phyloP scores from a whole-genome alignment of 2,329 filamentous ascomycete genomes.

The Aspergillus pseudotamarii region DNA sequence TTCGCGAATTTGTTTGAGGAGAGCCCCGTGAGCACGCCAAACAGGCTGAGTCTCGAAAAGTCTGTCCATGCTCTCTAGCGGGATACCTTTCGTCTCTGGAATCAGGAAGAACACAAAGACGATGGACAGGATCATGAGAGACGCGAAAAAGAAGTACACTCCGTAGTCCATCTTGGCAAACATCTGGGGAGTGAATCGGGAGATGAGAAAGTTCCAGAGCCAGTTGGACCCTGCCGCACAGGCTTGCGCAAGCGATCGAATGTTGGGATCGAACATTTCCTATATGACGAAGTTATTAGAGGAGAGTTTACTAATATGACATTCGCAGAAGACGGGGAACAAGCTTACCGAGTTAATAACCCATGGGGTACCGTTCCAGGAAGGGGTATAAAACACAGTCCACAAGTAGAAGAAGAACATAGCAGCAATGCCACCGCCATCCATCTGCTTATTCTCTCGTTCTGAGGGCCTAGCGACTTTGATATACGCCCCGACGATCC shows the following conservation, averaged over 20 bases:
- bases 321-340: not conserved
- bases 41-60: constrained; percentile 53
- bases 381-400: constrained; percentile 73
- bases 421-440: constrained; percentile 45
- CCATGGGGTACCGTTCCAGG: constrained; percentile 77
- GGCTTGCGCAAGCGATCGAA: constrained; percentile 70
- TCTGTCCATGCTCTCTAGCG: constrained; percentile 65
- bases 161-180: constrained; percentile 55
- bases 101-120: constrained; percentile 63
- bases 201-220: constrained; percentile 44
- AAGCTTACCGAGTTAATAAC: constrained; percentile 63
- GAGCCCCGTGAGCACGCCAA: constrained; percentile 37
- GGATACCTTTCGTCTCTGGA: constrained; percentile 68
- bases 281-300: constrained; percentile 9
- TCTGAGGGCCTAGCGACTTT: constrained; percentile 35
- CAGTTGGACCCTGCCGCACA: constrained; percentile 55
- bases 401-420: constrained; percentile 73
- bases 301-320: not conserved
- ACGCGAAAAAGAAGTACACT: constrained; percentile 69
- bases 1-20: constrained; percentile 36
- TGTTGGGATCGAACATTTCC: constrained; percentile 74
- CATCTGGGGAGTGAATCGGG: constrained; percentile 47
- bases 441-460: constrained; percentile 25
- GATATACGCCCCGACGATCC: constrained; percentile 43
- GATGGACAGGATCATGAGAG: constrained; percentile 60